Percentiles rank a stretch among this genome's conserved stretches.
Evolutionary conservation across 208 protist species (phyloP).

Genomic region (Leishmania lainsoni): DNA sequence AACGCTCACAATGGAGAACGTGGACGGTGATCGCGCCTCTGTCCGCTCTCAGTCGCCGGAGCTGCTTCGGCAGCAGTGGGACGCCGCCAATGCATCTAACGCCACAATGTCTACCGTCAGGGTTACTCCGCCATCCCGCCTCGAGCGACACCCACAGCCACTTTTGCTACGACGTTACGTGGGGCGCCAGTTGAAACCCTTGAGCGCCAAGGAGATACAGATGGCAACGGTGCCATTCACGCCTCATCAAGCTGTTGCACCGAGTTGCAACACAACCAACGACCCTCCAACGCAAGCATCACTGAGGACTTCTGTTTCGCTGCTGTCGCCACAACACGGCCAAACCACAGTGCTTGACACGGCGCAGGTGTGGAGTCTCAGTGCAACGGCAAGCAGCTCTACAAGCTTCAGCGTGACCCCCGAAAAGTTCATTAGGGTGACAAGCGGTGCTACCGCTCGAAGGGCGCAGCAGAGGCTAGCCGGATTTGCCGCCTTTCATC

Average conservation of each 20-base stretch:
- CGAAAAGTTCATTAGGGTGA: not conserved
- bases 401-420: constrained; percentile 5
- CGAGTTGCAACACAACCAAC: not conserved
- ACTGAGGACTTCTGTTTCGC: not conserved
- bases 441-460: not conserved
- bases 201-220: constrained; percentile 9
- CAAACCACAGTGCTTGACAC: not conserved
- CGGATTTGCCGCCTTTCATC: not conserved
- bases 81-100: not conserved
- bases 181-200: not conserved
- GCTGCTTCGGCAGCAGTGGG: not conserved
- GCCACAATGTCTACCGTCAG: not conserved
- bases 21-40: too few relatives aligned
- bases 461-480: not conserved
- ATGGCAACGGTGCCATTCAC: not conserved
- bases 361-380: constrained; percentile 4
- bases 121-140: constrained; percentile 8
- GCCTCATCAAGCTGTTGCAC: not conserved
- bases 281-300: not conserved
- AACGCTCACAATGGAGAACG: too few relatives aligned
- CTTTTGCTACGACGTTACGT: constrained; percentile 18
- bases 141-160: not conserved
- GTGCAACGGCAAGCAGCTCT: not conserved
- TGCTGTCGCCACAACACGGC: constrained; percentile 8
- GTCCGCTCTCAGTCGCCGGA: not conserved